Percentiles rank a stretch among this genome's conserved stretches.
Conservation (phyloP, 2,329 filamentous ascomycete genomes). For the Penicillium sp. region DNA sequence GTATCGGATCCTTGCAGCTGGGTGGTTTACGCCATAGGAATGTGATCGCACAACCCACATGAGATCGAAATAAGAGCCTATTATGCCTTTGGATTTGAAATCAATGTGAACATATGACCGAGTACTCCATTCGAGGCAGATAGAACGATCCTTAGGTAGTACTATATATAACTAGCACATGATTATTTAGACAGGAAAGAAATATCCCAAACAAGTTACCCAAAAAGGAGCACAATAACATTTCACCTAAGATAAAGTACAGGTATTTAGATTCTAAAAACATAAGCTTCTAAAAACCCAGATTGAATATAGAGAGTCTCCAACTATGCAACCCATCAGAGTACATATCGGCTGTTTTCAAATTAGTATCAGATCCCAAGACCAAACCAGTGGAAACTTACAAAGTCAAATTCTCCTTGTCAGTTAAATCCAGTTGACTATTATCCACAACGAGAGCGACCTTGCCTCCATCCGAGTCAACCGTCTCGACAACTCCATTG, state of each 20-base stretch:
- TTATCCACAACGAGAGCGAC: conserved; percentile 35
- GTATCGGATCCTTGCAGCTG: conserved; percentile 20
- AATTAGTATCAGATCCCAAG: background rate
- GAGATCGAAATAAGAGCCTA: background rate
- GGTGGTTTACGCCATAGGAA: conserved; percentile 1
- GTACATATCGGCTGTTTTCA: conserved; percentile 1
- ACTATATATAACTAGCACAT: background rate
- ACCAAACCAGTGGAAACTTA: conserved; percentile 5
- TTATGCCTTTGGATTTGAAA: background rate
- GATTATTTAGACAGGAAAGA: background rate
- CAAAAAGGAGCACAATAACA: background rate
- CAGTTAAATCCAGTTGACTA: conserved; percentile 39
- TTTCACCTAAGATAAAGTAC: background rate
- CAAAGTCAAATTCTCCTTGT: conserved; percentile 37
- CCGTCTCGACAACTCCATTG: conserved; percentile 29
- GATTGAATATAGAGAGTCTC: background rate
- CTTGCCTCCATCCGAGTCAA: conserved; percentile 27
- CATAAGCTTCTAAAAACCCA: too few relatives aligned
- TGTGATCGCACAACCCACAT: background rate
- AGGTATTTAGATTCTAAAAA: background rate
- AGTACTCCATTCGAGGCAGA: background rate
- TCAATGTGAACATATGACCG: background rate
- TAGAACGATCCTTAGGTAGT: background rate
- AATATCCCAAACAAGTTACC: background rate
- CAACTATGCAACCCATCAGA: background rate